Evolutionary conservation across 1,284 basidiomycete species (phyloP).

Genomic region (Farysia itapuensis): DNA sequence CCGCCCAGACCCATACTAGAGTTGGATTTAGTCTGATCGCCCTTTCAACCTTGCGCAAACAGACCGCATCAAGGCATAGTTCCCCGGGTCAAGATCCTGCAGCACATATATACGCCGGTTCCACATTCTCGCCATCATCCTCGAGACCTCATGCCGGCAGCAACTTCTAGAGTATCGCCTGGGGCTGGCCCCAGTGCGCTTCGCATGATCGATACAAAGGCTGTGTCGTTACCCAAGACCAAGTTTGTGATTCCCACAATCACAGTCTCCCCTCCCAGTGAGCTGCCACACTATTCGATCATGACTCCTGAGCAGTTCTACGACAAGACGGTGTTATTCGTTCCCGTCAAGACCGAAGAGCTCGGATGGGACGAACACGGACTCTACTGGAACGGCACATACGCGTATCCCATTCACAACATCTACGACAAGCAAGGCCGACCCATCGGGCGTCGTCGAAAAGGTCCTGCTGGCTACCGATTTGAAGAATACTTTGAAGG

Average conservation of each 20-base stretch:
- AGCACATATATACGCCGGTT: too few species aligned
- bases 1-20: too few species aligned
- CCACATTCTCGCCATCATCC: too few species aligned
- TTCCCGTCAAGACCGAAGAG: constrained; percentile 50
- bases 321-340: constrained; percentile 43
- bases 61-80: too few species aligned
- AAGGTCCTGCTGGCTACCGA: constrained; percentile 24
- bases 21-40: too few species aligned
- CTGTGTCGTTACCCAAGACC: too few species aligned
- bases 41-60: too few species aligned
- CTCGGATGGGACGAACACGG: constrained; percentile 52
- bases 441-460: constrained; percentile 25
- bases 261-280: constrained; percentile 36
- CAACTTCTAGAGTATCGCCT: too few species aligned
- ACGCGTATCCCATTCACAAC: constrained; percentile 39
- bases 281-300: constrained; percentile 16
- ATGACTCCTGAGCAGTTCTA: constrained; percentile 38
- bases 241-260: constrained; percentile 34
- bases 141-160: too few species aligned
- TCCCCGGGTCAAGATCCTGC: too few species aligned
- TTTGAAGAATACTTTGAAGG: constrained; percentile 31
- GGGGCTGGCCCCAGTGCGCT: too few species aligned
- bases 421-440: constrained; percentile 31
- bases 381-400: constrained; percentile 50
- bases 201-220: too few species aligned